Conservation (phyloP, 768 basidiomycete species). For the Clavulina sp. region DNA sequence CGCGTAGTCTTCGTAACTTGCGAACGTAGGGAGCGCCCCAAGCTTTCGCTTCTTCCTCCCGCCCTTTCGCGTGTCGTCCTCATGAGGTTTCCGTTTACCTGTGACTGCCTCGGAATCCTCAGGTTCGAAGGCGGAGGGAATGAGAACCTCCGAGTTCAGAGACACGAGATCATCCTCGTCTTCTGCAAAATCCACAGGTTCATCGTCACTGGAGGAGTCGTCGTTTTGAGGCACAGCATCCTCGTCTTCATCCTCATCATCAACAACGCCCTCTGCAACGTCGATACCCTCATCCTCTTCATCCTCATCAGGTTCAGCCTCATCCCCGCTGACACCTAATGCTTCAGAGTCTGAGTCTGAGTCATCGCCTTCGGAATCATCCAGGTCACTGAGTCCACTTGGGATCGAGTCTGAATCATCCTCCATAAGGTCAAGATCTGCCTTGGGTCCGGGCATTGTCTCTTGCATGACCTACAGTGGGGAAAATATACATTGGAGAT, state of each 20-base stretch:
- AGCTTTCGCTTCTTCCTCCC: constrained; percentile 47
- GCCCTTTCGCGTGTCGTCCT: constrained; percentile 24
- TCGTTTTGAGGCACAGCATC: constrained; percentile 29
- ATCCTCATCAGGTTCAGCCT: constrained; percentile 9
- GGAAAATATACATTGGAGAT: constrained; percentile 6
- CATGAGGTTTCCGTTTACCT: constrained; percentile 21
- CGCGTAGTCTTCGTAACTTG: constrained; percentile 74
- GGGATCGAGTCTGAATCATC: constrained; percentile 10
- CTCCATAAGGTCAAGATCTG: constrained; percentile 24
- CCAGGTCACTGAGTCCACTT: constrained; percentile 1
- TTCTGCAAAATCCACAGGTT: constrained; percentile 36
- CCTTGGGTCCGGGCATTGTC: constrained; percentile 37
- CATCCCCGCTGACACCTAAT: constrained; percentile 15
- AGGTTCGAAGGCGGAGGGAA: constrained; percentile 36
- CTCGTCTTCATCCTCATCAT: constrained; percentile 19
- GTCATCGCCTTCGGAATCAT: not conserved
- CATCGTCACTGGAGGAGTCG: no score
- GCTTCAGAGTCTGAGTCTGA: constrained; percentile 6
- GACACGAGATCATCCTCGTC: constrained; percentile 22
- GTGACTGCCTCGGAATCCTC: constrained; percentile 29
- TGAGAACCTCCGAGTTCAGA: constrained; percentile 36
- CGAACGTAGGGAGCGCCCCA: constrained; percentile 57
- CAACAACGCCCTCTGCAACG: constrained; percentile 16
- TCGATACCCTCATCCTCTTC: constrained; percentile 19
- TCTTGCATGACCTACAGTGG: constrained; percentile 84